Evolutionary conservation across 1,284 basidiomycete genomes (phyloP), one percentile per base, ranked within the genome.

Genomic region (Austroboletus niveus): DNA sequence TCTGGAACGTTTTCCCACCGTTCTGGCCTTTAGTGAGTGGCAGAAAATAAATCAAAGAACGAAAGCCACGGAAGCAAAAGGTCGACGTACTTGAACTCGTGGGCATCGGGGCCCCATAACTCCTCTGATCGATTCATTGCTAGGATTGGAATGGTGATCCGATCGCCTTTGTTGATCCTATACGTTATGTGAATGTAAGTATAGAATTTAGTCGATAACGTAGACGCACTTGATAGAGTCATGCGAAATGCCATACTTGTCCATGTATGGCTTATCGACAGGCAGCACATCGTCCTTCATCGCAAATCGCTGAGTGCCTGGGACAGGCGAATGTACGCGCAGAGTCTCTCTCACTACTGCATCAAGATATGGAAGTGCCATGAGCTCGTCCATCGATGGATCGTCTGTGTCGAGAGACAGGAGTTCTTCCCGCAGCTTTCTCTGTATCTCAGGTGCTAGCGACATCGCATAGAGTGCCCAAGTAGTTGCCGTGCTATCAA

Each of bases 401-500:
- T 63, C 74, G n/a, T 84, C 80, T 0, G 74, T 76, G 1, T 69
- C 62, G 8, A 83, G 60, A 0, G 69, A 62, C 10, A 75, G 59
- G 0, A 89, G 71, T 63, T 96, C 93, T 3, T 79, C 73, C 1
- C 91, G 81, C 1, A 95, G 78, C 57, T 81, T 84, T 8, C 61
- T 66, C 65, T 94, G 92, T 1, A 82, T 68, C 0, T 76, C 72
- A 0, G 76, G 80, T 50, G 80, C 58, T 31, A 75, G 71, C 0
- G 82, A 69, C 8, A 95, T 79, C 0, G 81, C 78, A 61, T 77
- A 87, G 0, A 94, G 72, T 0, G 81, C 81, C 84, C 84, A 87
- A 0, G 76, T 75, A 0, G 77, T 75, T 2, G 72, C 74, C 0
- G 79, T 82, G 48, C 81, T 77, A 24, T 46, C 15, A 15, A 4